Conservation (phyloP, 2,329 filamentous ascomycete genomes). For the Colletotrichum cordylinicola region DNA sequence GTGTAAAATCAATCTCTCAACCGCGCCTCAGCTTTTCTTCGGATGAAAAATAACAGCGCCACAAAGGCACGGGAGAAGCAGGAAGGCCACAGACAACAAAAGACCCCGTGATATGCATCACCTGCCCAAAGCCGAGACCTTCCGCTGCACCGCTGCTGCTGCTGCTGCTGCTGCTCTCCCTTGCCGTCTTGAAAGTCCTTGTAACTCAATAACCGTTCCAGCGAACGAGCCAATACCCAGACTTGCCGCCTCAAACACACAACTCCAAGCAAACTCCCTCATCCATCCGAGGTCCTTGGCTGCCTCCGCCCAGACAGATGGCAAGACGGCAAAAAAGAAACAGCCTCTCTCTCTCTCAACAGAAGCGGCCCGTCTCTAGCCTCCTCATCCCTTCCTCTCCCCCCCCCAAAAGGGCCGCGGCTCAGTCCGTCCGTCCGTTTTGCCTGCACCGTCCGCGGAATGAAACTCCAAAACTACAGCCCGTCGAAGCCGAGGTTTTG, state of each 20-base stretch:
- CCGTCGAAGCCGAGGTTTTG: neutral
- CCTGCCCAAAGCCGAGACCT: neutral
- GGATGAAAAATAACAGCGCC: neutral
- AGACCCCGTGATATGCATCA: neutral
- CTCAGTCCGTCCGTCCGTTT: neutral
- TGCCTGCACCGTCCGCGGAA: neutral
- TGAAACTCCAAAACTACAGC: neutral
- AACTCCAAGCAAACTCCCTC: neutral
- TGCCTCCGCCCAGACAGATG: neutral
- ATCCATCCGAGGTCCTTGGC: neutral
- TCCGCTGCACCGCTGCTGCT: neutral
- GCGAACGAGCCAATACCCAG: neutral
- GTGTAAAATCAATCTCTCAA: neutral
- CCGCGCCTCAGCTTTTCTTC: neutral
- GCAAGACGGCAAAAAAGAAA: neutral
- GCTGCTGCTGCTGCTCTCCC: neutral
- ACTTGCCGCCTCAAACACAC: neutral
- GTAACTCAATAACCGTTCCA: neutral
- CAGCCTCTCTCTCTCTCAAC: neutral
- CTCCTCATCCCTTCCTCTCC: too few species aligned
- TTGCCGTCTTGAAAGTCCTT: neutral
- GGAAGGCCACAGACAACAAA: neutral
- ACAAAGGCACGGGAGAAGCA: neutral
- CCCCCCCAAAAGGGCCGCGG: neutral
- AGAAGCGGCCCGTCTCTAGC: neutral